phyloP scores from a whole-genome alignment of 1,284 basidiomycete species.

The Stygiomarasmius scandens region DNA sequence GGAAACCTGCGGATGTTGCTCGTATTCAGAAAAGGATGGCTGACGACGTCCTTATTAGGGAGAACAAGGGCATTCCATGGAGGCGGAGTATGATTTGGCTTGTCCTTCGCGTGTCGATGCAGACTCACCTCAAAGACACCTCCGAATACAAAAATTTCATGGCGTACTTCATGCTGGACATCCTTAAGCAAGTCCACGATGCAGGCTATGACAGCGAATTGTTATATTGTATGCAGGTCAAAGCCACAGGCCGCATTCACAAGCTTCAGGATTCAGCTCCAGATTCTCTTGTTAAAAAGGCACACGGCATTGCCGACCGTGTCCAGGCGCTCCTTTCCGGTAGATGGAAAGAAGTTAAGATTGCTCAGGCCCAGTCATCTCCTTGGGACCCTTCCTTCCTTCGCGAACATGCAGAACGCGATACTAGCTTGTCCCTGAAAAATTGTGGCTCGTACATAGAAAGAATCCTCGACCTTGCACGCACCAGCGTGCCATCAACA shows the following conservation, averaged over 20 bases:
- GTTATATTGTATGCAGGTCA: background rate
- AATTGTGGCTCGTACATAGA: background rate
- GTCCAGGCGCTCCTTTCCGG: background rate
- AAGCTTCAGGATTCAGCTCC: background rate
- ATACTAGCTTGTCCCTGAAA: background rate
- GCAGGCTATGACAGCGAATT: background rate
- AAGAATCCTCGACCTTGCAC: background rate
- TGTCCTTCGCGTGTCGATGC: slow-evolving; percentile 44
- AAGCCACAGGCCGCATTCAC: background rate
- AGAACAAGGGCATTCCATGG: slow-evolving; percentile 40
- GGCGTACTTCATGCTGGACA: slow-evolving; percentile 37
- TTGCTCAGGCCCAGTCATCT: background rate
- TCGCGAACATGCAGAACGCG: background rate
- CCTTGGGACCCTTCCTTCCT: background rate
- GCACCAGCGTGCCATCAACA: background rate
- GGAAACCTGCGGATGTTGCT: slow-evolving; percentile 26
- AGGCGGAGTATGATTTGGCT: slow-evolving; percentile 46
- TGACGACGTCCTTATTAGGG: slow-evolving; percentile 48
- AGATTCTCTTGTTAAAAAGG: background rate
- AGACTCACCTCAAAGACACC: slow-evolving; percentile 38
- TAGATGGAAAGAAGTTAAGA: background rate
- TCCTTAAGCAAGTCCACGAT: slow-evolving; percentile 26
- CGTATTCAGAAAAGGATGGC: slow-evolving; percentile 41
- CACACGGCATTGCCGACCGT: no score
- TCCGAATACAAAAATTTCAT: slow-evolving; percentile 48